phyloP scores from a whole-genome alignment of 2,329 filamentous ascomycete species.

The Ceratocystis eucalypticola region DNA sequence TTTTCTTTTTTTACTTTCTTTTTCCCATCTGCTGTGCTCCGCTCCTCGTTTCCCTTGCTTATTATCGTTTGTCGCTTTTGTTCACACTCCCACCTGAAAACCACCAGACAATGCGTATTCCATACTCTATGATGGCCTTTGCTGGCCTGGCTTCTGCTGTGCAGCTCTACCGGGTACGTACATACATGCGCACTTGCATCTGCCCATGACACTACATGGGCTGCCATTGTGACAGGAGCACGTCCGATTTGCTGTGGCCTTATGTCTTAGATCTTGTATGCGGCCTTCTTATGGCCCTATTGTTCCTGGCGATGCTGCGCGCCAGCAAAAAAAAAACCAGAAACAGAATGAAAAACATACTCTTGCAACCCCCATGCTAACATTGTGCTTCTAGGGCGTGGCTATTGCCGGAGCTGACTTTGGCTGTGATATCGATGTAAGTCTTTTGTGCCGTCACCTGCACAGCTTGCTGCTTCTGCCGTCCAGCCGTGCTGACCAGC shows the following conservation, averaged over 20 bases:
- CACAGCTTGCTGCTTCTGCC: not conserved
- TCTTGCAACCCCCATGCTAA: not conserved
- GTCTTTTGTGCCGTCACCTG: conserved; percentile 9
- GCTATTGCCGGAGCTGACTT: conserved; percentile 33
- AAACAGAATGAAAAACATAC: not conserved
- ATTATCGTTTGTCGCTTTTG: not conserved
- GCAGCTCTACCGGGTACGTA: conserved; percentile 13
- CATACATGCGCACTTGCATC: not conserved
- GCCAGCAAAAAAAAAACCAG: not conserved
- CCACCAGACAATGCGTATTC: not conserved
- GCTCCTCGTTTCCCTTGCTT: not conserved
- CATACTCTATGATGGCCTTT: conserved; percentile 8
- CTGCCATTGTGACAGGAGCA: too few species aligned
- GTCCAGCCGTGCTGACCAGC: not conserved
- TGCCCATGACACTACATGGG: too few species aligned
- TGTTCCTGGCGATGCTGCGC: not conserved
- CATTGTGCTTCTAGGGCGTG: conserved; percentile 23
- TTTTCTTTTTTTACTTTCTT: too few species aligned
- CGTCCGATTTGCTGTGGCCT: not conserved
- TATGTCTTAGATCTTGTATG: not conserved
- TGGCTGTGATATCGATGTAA: conserved; percentile 32
- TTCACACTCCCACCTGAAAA: not conserved
- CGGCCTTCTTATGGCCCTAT: not conserved
- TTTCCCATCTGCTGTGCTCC: too few species aligned
- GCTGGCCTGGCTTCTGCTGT: conserved; percentile 13